Percentiles rank a stretch among this genome's conserved stretches.
phyloP scores from a whole-genome alignment of 345 rosid genomes.

The Euphorbia tirucalli region DNA sequence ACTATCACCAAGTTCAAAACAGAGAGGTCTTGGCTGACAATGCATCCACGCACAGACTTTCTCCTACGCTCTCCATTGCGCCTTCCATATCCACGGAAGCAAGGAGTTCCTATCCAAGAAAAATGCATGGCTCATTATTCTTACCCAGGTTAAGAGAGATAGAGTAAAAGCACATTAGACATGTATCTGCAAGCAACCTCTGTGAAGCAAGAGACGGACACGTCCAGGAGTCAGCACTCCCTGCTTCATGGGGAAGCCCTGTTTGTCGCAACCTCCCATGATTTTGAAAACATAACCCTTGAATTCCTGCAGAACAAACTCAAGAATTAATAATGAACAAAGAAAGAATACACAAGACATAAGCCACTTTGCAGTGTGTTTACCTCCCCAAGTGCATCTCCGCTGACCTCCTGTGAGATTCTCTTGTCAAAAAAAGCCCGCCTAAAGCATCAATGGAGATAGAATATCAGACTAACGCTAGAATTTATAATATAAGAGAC shows the following conservation, averaged over 20 bases:
- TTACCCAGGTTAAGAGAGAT: too few relatives aligned
- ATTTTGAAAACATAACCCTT: constrained; percentile 86
- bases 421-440: constrained; percentile 73
- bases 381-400: constrained; percentile 81
- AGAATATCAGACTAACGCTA: too few relatives aligned
- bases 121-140: not conserved
- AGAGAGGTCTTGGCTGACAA: constrained; percentile 76
- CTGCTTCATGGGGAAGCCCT: constrained; percentile 94
- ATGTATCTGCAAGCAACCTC: constrained; percentile 43
- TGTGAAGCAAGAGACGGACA: constrained; percentile 78
- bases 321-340: not conserved
- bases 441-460: constrained; percentile 20
- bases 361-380: not conserved
- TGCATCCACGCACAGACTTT: constrained; percentile 89
- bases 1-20: too few relatives aligned
- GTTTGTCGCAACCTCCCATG: constrained; percentile 97
- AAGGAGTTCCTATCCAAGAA: constrained; percentile 58
- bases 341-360: not conserved
- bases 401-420: constrained; percentile 77
- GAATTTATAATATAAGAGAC: too few relatives aligned
- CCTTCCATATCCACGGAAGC: constrained; percentile 82
- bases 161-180: not conserved
- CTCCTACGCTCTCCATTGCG: constrained; percentile 78
- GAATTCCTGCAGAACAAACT: constrained; percentile 49
- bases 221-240: constrained; percentile 91